These are phyloP conservation scores for Mixia osmundae DNA, from an alignment of 1,284 basidiomycete species.

Conservation along the genomic window DNA sequence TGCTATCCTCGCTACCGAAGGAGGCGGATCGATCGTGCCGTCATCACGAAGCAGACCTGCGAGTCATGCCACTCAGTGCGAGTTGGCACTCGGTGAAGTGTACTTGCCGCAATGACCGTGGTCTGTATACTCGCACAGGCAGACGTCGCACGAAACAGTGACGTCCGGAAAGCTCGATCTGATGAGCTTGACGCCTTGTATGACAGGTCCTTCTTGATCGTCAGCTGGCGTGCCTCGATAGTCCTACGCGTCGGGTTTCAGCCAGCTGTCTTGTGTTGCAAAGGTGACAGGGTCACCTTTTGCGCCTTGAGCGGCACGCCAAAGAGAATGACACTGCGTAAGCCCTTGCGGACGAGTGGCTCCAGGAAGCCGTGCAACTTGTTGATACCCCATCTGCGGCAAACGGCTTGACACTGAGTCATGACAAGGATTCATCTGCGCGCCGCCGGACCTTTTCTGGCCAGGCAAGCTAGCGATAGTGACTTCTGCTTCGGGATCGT, in stretches of 20 bases:
- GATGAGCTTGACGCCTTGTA: conserved; percentile 61
- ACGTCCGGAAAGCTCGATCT: conserved; percentile 52
- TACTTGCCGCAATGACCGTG: conserved; percentile 75
- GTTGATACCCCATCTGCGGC: conserved; percentile 60
- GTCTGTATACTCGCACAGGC: conserved; percentile 97
- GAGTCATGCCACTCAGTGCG: not conserved
- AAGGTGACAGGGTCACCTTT: conserved; percentile 35
- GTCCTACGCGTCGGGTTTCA: conserved; percentile 37
- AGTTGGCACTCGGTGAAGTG: not conserved
- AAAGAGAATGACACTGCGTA: conserved; percentile 82
- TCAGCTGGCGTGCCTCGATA: conserved; percentile 63
- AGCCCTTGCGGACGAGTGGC: conserved; percentile 69
- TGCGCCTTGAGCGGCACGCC: conserved; percentile 66
- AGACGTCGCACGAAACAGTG: conserved; percentile 84
- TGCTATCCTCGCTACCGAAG: conserved; percentile 63
- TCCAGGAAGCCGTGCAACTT: conserved; percentile 65
- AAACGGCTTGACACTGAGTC: not conserved
- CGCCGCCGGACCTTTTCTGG: conserved; percentile 36
- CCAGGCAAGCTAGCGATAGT: conserved; percentile 55
- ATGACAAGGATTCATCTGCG: not conserved
- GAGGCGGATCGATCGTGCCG: conserved; percentile 31
- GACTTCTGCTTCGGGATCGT: conserved; percentile 60
- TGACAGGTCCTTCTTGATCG: conserved; percentile 72
- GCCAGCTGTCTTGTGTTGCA: not conserved
- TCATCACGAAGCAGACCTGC: conserved; percentile 16